These are phyloP conservation scores for Lachancea quebecensis DNA, from an alignment of 805 yeast species.

Conservation along the genomic window DNA sequence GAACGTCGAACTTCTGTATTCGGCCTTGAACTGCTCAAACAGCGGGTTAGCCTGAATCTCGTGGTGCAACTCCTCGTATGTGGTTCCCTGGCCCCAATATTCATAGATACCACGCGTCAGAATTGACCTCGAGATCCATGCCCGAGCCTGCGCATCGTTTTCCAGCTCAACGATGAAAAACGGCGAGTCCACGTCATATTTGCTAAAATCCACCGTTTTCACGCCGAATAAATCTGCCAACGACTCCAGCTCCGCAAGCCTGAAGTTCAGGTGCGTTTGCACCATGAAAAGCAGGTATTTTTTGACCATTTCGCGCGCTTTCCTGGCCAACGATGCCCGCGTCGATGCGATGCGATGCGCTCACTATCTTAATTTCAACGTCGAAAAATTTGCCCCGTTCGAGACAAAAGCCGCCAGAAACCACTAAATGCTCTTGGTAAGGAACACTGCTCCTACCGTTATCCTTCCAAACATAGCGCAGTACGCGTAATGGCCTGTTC, in stretches of 20 bases:
- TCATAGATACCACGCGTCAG: constrained; percentile 74
- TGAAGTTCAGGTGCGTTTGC: constrained; percentile 71
- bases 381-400: neutral
- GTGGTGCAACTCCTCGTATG: constrained; percentile 51
- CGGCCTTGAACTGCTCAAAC: constrained; percentile 14
- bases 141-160: constrained; percentile 58
- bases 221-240: constrained; percentile 61
- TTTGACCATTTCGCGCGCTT: constrained; percentile 9
- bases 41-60: constrained; percentile 29
- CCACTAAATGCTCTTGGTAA: neutral
- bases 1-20: constrained; percentile 47
- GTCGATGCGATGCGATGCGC: neutral
- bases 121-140: constrained; percentile 60
- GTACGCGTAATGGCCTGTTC: no score
- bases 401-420: neutral
- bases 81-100: constrained; percentile 63
- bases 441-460: neutral
- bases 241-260: constrained; percentile 78
- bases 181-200: constrained; percentile 56
- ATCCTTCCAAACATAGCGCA: neutral
- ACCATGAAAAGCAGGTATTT: constrained; percentile 77
- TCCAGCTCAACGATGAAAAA: constrained; percentile 63
- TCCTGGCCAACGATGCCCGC: neutral
- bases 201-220: constrained; percentile 45
- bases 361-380: neutral